These are phyloP conservation scores for Trifolium pratense DNA, from an alignment of 306 rosid species.

Conservation along the genomic window DNA sequence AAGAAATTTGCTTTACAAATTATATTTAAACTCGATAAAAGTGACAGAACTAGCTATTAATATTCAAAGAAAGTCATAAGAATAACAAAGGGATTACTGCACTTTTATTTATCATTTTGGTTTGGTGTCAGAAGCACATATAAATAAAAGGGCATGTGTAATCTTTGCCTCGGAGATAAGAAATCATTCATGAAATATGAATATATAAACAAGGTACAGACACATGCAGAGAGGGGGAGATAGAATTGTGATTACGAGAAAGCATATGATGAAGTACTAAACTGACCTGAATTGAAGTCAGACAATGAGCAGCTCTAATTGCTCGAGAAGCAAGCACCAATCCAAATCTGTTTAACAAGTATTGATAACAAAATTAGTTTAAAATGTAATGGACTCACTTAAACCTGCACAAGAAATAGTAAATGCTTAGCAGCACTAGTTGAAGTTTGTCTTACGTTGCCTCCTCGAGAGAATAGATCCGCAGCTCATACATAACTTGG, in stretches of 20 bases:
- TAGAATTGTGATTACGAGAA: constrained; percentile 20
- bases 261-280: constrained; percentile 37
- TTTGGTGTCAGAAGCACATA: constrained; percentile 5
- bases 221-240: constrained; percentile 10
- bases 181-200: constrained; percentile 16
- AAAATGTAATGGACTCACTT: constrained; percentile 9
- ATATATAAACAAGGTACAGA: constrained; percentile 7
- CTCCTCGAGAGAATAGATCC: constrained; percentile 93
- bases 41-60: constrained; percentile 16
- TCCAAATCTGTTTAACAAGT: constrained; percentile 70
- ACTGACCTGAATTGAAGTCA: constrained; percentile 94
- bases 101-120: not conserved
- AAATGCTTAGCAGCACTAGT: constrained; percentile 33
- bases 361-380: constrained; percentile 10
- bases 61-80: constrained; percentile 11
- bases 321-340: constrained; percentile 87
- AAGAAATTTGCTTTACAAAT: constrained; percentile 1
- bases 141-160: not conserved
- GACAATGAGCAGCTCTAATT: constrained; percentile 95
- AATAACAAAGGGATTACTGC: constrained; percentile 6
- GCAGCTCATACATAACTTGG: constrained; percentile 91
- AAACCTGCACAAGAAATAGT: constrained; percentile 22
- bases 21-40: constrained; percentile 14
- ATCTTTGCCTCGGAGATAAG: not conserved
- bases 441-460: constrained; percentile 66